Evolutionary conservation across 805 yeast species (phyloP), one percentile per base, ranked within the genome.

Genomic region (Cyberlindnera japonica): DNA sequence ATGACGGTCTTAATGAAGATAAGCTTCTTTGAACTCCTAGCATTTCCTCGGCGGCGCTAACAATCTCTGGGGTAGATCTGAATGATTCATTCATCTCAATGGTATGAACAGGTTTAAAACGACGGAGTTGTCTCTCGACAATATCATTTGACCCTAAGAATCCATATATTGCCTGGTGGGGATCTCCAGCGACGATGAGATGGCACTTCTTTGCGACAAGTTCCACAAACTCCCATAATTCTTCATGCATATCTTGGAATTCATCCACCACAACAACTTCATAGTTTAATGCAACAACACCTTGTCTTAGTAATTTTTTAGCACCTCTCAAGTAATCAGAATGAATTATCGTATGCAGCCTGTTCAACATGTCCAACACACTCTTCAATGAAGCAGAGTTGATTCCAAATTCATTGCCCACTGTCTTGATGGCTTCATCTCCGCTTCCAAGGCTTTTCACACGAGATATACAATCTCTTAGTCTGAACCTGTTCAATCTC

Each of bases 171-270:
- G 83, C 71, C 59, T 84, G 91, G 54, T 77, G 69, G 1, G 79
- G 74, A 59, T 84, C 91, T 1, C 90, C 90, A 4, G 88, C 82
- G 15, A 83, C 57, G 2, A 81, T 72, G 25, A 84, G 51, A 55
- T 83, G 89, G 38, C 74, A 69, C 3, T 51, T 49, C 7, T 43
- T 43, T 0, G 68, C 47, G 3, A 75, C 60, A 1, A 65, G 54
- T 5, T 58, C 53, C 4, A 81, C 60, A 2, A 83, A 55, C 15
- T 67, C 66, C 19, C 75, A 51, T 16, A 82, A 60, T 9, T 65
- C 67, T 0, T 73, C 71, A 46, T 79, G 75, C 55, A 83, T 67
- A 58, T 84, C 91, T 55, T 84, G 91, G 52, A 79, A 80, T 55
- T 84, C 91, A 61, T 84, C 91, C 11, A 83, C 78, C 1, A 84